Percentiles rank a stretch among this genome's conserved stretches.
Evolutionary conservation across 2,329 filamentous ascomycete genomes (phyloP).

Genomic region (Ceratocystis diversiconidia): DNA sequence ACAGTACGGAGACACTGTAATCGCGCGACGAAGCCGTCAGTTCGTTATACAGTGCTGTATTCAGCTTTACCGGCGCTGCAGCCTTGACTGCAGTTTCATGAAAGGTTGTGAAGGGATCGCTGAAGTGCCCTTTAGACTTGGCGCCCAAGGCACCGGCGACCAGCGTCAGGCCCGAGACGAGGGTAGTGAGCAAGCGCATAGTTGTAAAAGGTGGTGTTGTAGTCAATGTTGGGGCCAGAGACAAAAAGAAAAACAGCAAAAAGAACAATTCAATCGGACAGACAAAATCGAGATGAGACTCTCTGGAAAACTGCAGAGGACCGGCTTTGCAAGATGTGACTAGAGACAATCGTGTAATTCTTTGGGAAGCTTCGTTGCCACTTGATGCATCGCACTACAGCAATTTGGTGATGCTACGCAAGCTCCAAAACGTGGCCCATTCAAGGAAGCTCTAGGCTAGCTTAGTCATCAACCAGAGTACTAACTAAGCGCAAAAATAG

Average conservation of each 20-base stretch:
- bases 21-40: conserved; percentile 67
- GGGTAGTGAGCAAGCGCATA: conserved; percentile 54
- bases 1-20: conserved; percentile 65
- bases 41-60: conserved; percentile 59
- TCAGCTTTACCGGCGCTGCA: conserved; percentile 58
- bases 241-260: neutral
- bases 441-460: conserved; percentile 4
- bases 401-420: conserved; percentile 15
- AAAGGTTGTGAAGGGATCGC: conserved; percentile 57
- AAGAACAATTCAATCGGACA: neutral
- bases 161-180: conserved; percentile 50
- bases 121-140: conserved; percentile 41
- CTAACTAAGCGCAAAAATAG: neutral
- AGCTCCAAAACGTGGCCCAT: conserved; percentile 19
- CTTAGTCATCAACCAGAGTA: conserved; percentile 11
- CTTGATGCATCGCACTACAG: conserved; percentile 3
- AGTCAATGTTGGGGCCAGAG: neutral
- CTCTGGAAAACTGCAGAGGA: neutral
- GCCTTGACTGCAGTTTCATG: conserved; percentile 50
- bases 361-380: conserved; percentile 6
- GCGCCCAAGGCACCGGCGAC: conserved; percentile 46
- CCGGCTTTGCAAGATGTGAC: conserved; percentile 1
- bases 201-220: conserved; percentile 24
- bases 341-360: neutral
- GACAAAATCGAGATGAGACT: neutral